A percentile compares a stretch with the other conserved stretches of the same genome.
These are phyloP conservation scores for Podila verticillata DNA, from an alignment of 192 early-diverging fungal species.

Conservation along the genomic window DNA sequence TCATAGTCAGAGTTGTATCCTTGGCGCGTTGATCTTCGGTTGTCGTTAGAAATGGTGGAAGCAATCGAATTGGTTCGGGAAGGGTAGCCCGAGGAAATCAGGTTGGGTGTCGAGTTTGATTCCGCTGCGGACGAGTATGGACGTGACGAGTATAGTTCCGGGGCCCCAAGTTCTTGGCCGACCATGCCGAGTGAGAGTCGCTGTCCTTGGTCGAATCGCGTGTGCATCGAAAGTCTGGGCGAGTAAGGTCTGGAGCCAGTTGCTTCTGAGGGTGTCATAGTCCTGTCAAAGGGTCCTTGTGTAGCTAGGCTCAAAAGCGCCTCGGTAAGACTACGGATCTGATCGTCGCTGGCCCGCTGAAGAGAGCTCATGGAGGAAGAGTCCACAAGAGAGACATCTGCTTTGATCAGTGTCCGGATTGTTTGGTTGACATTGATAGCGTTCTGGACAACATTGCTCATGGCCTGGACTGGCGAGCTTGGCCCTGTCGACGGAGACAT, in stretches of 20 bases:
- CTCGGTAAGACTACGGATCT: constrained; percentile 42
- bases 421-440: constrained; percentile 42
- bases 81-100: constrained; percentile 25
- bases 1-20: constrained; percentile 25
- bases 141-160: constrained; percentile 13
- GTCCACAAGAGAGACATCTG: constrained; percentile 34
- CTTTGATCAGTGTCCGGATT: constrained; percentile 30
- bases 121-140: constrained; percentile 6
- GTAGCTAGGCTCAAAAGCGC: constrained; percentile 16
- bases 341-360: constrained; percentile 35
- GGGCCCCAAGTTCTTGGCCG: constrained; percentile 15
- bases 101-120: constrained; percentile 1
- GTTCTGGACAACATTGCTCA: constrained; percentile 27
- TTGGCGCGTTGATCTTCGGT: not conserved
- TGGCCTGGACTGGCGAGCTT: not conserved
- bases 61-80: constrained; percentile 11
- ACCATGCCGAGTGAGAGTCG: constrained; percentile 24
- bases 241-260: constrained; percentile 17
- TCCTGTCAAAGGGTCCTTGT: not conserved
- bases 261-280: constrained; percentile 6
- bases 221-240: constrained; percentile 9
- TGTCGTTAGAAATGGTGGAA: constrained; percentile 5
- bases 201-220: constrained; percentile 18
- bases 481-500: not conserved
- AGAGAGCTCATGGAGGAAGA: constrained; percentile 37